These are phyloP conservation scores for Silene conica DNA, from an alignment of 148 eudicot species.

Conservation along the genomic window DNA sequence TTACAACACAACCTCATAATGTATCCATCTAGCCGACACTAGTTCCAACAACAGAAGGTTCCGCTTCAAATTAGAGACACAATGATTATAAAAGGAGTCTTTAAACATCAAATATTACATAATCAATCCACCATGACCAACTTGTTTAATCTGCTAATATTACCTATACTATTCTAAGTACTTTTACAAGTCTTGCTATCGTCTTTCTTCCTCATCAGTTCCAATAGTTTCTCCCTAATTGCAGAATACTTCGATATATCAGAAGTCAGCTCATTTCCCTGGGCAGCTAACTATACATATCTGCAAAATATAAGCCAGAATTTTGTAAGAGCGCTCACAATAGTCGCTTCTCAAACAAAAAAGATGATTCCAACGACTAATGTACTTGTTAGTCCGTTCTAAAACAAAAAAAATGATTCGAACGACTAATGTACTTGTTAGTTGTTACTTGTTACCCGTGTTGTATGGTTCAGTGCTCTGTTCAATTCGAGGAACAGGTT, in stretches of 20 bases:
- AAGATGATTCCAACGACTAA: not conserved
- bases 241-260: slow-evolving; percentile 18
- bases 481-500: not conserved
- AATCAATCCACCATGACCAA: slow-evolving; percentile 3
- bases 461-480: not conserved
- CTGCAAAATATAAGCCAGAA: slow-evolving; percentile 19
- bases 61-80: slow-evolving; percentile 11
- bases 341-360: not conserved
- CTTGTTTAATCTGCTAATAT: slow-evolving; percentile 9
- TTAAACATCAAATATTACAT: not conserved
- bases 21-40: not conserved
- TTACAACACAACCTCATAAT: slow-evolving; percentile 1
- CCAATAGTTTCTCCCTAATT: not conserved
- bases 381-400: not conserved
- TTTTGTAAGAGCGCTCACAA: not conserved
- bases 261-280: slow-evolving; percentile 1
- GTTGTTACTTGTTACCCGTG: not conserved
- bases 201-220: not conserved
- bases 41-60: slow-evolving; percentile 16
- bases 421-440: not conserved
- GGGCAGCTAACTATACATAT: slow-evolving; percentile 29
- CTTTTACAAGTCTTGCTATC: slow-evolving; percentile 12
- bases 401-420: not conserved
- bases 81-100: slow-evolving; percentile 9
- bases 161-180: slow-evolving; percentile 7